These are phyloP conservation scores for Dothistroma septosporum DNA, from an alignment of 2,329 filamentous ascomycete genomes.

Conservation along the genomic window DNA sequence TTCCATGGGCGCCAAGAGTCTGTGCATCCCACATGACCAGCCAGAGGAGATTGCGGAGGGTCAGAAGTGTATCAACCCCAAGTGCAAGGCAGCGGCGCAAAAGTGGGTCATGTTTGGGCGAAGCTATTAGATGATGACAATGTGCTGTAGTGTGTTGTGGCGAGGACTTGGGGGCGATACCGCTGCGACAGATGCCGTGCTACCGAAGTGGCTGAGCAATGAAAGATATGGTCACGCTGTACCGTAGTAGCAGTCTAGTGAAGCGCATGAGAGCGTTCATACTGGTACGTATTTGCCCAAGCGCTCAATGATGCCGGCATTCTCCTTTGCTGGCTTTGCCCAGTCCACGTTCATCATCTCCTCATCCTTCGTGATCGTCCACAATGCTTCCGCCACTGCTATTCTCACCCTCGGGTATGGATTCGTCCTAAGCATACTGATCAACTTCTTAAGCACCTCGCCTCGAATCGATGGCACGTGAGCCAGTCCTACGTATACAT, in stretches of 20 bases:
- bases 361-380: constrained; percentile 36
- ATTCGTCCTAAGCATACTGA: constrained; percentile 66
- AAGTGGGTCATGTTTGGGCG: constrained; percentile 88
- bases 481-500: constrained; percentile 70
- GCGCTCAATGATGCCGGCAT: constrained; percentile 9
- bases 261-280: neutral
- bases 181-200: neutral
- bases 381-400: constrained; percentile 41
- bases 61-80: constrained; percentile 87
- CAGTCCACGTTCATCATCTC: constrained; percentile 25
- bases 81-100: constrained; percentile 71
- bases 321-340: constrained; percentile 15
- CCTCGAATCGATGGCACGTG: constrained; percentile 47
- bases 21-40: constrained; percentile 82
- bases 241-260: neutral
- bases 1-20: constrained; percentile 70
- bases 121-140: constrained; percentile 36
- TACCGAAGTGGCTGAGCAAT: neutral
- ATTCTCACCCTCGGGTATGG: constrained; percentile 71
- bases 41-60: constrained; percentile 68
- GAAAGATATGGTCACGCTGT: neutral
- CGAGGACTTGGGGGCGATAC: constrained; percentile 1
- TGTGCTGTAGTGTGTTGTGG: neutral
- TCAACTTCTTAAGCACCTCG: constrained; percentile 64
- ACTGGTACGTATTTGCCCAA: constrained; percentile 5